Evolutionary conservation across 768 basidiomycete species (phyloP), one percentile per base, ranked within the genome.

Genomic region (Boletus tomentosulus): DNA sequence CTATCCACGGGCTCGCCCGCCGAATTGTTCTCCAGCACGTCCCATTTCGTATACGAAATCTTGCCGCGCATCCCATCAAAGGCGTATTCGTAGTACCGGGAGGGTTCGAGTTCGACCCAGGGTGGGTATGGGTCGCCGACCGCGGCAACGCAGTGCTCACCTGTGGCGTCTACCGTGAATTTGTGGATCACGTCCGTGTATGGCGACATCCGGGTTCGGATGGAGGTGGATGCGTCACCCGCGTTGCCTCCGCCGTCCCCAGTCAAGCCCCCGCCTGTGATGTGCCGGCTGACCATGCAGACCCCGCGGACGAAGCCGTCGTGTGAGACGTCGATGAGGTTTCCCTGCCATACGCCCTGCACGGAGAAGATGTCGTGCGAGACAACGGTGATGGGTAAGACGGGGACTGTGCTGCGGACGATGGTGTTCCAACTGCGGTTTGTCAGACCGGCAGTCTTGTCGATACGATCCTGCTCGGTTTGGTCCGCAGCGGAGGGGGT

Each of bases 91-190:
- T 63, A 48, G 4, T 41, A 33, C 2, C 47, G 48, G 0, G 43
- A 8, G 11, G 47, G 28, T 13, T 64, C 24, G 9, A 57, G 33
- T 9, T 10, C 50, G 6, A 0, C 35, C 55, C 53, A 55, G 35
- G 53, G 53, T 5, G 53, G 53, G 15, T 13, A 64, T 6, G 48
- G 30, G n/a, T 56, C 58, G 6, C 62, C 56, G 31, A 66, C 53
- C 25, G 39, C 48, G 25, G 50, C 42, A 1, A 55, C 35, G n/a
- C 57, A 62, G 11, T 16, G 46, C 2, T 50, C 53, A 3, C 55
- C 62, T 8, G 54, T 58, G 12, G 64, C 64, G 5, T 66, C 63
- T 28, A 66, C 34, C 12, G 54, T 5, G 9, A 58, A 61, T 6
- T 61, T 64, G 55, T 58, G 30, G 3, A 56, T 35, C n/a, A 30